phyloP scores from a whole-genome alignment of 306 rosid genomes.

The Vigna trinervia region DNA sequence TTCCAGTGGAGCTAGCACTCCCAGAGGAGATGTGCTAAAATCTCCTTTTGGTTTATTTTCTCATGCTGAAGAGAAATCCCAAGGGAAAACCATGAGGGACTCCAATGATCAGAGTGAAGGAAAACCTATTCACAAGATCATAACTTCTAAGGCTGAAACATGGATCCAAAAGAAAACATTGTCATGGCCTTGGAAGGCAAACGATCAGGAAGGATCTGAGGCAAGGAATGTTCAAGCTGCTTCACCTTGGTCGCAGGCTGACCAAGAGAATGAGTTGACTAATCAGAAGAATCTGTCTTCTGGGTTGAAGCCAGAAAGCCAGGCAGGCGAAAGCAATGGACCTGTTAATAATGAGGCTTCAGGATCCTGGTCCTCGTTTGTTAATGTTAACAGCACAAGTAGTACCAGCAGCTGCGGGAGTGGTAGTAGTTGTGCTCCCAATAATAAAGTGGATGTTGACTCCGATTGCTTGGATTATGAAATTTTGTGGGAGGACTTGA shows the following conservation, averaged over 20 bases:
- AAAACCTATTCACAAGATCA: constrained; percentile 75
- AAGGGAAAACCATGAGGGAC: constrained; percentile 61
- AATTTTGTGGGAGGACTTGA: constrained; percentile 96
- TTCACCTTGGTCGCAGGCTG: constrained; percentile 79
- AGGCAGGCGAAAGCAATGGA: constrained; percentile 59
- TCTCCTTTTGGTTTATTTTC: constrained; percentile 65
- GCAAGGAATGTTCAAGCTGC: constrained; percentile 56
- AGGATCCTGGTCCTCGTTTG: constrained; percentile 84
- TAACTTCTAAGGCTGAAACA: constrained; percentile 85
- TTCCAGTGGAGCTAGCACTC: constrained; percentile 98
- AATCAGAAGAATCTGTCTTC: constrained; percentile 54
- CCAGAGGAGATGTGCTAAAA: constrained; percentile 72
- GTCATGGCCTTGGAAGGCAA: constrained; percentile 94
- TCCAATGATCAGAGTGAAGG: constrained; percentile 69
- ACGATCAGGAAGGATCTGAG: constrained; percentile 69
- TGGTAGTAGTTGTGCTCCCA: constrained; percentile 69
- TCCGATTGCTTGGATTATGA: constrained; percentile 88
- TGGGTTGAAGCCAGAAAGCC: constrained; percentile 59
- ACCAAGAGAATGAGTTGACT: constrained; percentile 69
- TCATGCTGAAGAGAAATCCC: constrained; percentile 62
- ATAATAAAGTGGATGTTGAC: constrained; percentile 77
- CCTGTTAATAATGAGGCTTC: constrained; percentile 74
- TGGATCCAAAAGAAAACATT: constrained; percentile 85
- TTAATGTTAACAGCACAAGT: constrained; percentile 85
- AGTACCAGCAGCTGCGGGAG: constrained; percentile 98